Percentiles rank a stretch among this genome's conserved stretches.
phyloP scores from a whole-genome alignment of 2,329 filamentous ascomycete species.

The Colletotrichum brevisporum region DNA sequence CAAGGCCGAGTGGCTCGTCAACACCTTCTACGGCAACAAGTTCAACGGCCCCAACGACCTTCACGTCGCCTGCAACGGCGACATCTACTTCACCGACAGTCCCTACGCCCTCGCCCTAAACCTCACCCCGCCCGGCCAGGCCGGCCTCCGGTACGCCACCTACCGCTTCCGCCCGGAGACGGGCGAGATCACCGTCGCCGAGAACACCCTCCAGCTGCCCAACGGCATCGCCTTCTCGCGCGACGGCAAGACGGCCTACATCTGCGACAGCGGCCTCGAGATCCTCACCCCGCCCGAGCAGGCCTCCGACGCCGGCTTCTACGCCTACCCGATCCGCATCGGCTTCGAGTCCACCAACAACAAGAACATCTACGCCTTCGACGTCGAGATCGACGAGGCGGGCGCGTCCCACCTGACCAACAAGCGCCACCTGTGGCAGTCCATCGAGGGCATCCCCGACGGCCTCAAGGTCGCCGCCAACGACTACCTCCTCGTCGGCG shows the following conservation, averaged over 20 bases:
- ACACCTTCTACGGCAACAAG: slow-evolving; percentile 1
- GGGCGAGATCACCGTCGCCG: not conserved
- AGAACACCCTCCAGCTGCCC: not conserved
- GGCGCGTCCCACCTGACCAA: not conserved
- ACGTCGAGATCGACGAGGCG: not conserved
- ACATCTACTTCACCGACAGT: slow-evolving; percentile 1
- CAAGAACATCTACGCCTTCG: slow-evolving; percentile 1
- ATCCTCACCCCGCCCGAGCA: not conserved
- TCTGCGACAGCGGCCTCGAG: not conserved
- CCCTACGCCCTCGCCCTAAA: not conserved
- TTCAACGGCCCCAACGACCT: slow-evolving; percentile 2
- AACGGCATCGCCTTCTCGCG: slow-evolving; percentile 1
- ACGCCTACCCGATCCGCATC: not conserved
- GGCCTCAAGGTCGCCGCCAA: slow-evolving; percentile 6
- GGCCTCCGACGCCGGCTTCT: not conserved
- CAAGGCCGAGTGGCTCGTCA: not conserved
- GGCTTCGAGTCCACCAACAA: slow-evolving; percentile 2
- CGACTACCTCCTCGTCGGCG: not conserved
- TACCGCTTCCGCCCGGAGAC: not conserved
- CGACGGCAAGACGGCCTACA: not conserved
- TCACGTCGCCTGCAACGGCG: not conserved
- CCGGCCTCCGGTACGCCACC: not conserved
- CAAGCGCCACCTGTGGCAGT: slow-evolving; percentile 7
- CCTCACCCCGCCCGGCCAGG: not conserved
- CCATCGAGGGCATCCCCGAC: not conserved